A percentile compares a stretch with the other conserved stretches of the same genome.
These are phyloP conservation scores for Fraxinus pennsylvanica DNA, from an alignment of 257 asterid species.

Conservation along the genomic window DNA sequence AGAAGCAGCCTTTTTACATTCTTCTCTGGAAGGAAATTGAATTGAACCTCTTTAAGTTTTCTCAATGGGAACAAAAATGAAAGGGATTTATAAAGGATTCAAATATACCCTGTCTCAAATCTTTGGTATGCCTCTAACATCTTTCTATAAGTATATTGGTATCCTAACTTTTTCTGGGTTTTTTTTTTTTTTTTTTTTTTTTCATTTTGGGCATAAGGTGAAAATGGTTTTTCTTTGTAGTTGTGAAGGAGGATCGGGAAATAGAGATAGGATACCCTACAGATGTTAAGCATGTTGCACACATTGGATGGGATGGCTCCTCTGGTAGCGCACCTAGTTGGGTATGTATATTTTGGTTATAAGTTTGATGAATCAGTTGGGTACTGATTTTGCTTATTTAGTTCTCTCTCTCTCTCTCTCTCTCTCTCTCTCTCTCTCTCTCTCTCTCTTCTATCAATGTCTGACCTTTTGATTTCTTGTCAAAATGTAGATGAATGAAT, in stretches of 20 bases:
- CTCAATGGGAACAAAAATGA: conserved; percentile 63
- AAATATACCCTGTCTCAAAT: conserved; percentile 66
- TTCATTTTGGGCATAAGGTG: conserved; percentile 1
- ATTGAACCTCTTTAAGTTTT: conserved; percentile 24
- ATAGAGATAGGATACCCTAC: conserved; percentile 83
- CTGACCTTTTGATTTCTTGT: neutral
- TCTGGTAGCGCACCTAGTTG: conserved; percentile 81
- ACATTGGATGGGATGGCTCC: conserved; percentile 87
- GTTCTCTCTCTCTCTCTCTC: neutral
- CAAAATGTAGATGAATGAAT: conserved; percentile 46
- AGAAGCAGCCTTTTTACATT: conserved; percentile 27
- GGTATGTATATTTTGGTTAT: conserved; percentile 45
- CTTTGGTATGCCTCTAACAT: conserved; percentile 48
- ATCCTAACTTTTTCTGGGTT: neutral
- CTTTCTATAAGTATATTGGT: neutral
- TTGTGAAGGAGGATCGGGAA: conserved; percentile 74
- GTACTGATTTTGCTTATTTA: neutral
- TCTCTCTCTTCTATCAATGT: neutral
- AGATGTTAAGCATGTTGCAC: conserved; percentile 89
- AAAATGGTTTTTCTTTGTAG: conserved; percentile 32
- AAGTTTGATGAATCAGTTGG: neutral
- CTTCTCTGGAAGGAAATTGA: conserved; percentile 30
- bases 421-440: neutral
- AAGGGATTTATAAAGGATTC: conserved; percentile 82
- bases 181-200: neutral